Evolutionary conservation across 768 basidiomycete species (phyloP).

Genomic region (Lactarius tabidus): DNA sequence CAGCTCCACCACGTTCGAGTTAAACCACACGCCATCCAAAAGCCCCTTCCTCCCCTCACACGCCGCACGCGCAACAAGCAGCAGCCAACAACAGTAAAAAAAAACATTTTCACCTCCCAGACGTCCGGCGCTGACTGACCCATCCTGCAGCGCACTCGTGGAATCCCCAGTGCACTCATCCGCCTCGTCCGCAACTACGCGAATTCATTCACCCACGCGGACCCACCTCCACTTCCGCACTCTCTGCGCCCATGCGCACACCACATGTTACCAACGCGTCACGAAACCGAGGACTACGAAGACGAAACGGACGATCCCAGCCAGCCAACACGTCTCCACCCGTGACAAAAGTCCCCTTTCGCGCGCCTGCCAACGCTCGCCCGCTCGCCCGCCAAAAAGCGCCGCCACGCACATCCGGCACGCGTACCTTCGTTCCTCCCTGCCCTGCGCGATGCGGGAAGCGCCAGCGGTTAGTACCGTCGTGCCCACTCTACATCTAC

Average conservation of each 20-base stretch:
- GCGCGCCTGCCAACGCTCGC: slow-evolving; percentile 37
- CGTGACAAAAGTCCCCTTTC: slow-evolving; percentile 40
- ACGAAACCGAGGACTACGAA: slow-evolving; percentile 33
- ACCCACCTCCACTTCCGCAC: slow-evolving; percentile 25
- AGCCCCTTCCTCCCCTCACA: slow-evolving; percentile 71
- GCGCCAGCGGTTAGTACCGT: slow-evolving; percentile 24
- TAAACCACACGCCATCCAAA: slow-evolving; percentile 54
- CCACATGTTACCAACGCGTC: slow-evolving; percentile 55
- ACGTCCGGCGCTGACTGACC: slow-evolving; percentile 29
- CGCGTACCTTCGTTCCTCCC: slow-evolving; percentile 51
- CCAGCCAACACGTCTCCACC: slow-evolving; percentile 60
- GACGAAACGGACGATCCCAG: slow-evolving; percentile 47
- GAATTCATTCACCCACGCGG: slow-evolving; percentile 50
- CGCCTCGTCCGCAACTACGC: slow-evolving; percentile 58
- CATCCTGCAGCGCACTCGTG: slow-evolving; percentile 69
- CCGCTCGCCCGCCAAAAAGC: slow-evolving; percentile 66
- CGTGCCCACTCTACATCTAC: slow-evolving; percentile 66
- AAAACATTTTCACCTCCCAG: slow-evolving; percentile 6
- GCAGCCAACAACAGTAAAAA: slow-evolving; percentile 2
- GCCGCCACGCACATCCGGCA: slow-evolving; percentile 66
- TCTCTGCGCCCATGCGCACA: slow-evolving; percentile 56
- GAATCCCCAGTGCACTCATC: slow-evolving; percentile 72
- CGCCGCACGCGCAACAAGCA: slow-evolving; percentile 39
- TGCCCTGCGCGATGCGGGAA: slow-evolving; percentile 21
- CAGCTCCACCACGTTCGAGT: slow-evolving; percentile 29